phyloP scores from a whole-genome alignment of 2,329 filamentous ascomycete genomes.

The Penicillium corylophilum region DNA sequence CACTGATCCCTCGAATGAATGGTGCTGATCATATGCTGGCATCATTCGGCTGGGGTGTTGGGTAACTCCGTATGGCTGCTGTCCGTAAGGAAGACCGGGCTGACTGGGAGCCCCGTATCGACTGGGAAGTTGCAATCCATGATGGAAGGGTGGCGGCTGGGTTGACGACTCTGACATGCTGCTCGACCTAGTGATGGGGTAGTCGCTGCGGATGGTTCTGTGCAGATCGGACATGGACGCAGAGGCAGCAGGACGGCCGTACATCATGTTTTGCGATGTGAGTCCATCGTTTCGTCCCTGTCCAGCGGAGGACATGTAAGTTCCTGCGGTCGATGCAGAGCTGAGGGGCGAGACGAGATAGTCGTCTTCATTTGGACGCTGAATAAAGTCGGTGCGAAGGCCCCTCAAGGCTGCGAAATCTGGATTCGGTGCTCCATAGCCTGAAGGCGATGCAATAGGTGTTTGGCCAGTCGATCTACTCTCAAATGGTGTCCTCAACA shows the following conservation, averaged over 20 bases:
- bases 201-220: constrained; percentile 27
- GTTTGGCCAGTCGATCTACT: constrained; percentile 48
- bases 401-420: constrained; percentile 33
- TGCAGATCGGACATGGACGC: constrained; percentile 31
- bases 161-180: constrained; percentile 36
- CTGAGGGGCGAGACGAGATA: constrained; percentile 40
- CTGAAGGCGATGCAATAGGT: constrained; percentile 48
- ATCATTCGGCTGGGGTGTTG: constrained; percentile 28
- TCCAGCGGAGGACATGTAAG: constrained; percentile 35
- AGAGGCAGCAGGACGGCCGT: constrained; percentile 25
- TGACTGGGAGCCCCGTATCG: constrained; percentile 30
- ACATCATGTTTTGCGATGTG: constrained; percentile 26
- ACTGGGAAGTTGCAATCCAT: constrained; percentile 29
- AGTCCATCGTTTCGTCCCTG: constrained; percentile 29
- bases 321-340: constrained; percentile 35
- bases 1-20: constrained; percentile 33
- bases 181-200: constrained; percentile 34
- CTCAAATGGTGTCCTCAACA: constrained; percentile 55
- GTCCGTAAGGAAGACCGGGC: constrained; percentile 27
- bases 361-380: constrained; percentile 37
- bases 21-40: constrained; percentile 30
- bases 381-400: constrained; percentile 35
- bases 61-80: constrained; percentile 28
- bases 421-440: constrained; percentile 40
- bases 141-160: constrained; percentile 22